Conservation (phyloP, 345 rosid genomes). For the Streptanthus diversifolius region DNA sequence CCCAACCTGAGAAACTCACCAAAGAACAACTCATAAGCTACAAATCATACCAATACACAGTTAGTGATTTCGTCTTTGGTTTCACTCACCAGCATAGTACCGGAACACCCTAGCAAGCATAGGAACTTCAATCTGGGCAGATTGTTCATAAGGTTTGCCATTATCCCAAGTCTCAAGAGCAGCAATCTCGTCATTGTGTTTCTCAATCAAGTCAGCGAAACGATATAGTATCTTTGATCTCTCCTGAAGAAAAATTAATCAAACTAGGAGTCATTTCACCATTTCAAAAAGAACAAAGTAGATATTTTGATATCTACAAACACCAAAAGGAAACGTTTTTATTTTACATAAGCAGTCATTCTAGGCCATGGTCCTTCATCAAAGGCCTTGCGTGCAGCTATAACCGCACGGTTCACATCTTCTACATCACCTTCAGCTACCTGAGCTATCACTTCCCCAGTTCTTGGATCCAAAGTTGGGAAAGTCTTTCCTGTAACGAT, state of each 20-base stretch:
- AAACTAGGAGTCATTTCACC: not conserved
- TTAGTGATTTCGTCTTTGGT: not conserved
- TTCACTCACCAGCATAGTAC: slow-evolving; percentile 83
- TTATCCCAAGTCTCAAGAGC: slow-evolving; percentile 90
- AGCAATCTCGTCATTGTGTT: slow-evolving; percentile 80
- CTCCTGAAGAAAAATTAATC: slow-evolving; percentile 46
- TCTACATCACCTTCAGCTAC: slow-evolving; percentile 38
- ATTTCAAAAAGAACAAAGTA: not conserved
- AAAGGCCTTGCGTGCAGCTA: slow-evolving; percentile 38
- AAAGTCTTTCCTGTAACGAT: slow-evolving; percentile 37
- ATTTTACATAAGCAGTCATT: slow-evolving; percentile 41
- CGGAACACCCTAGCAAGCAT: slow-evolving; percentile 62
- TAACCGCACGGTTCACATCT: slow-evolving; percentile 40
- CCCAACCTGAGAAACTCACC: slow-evolving; percentile 63
- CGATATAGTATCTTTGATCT: slow-evolving; percentile 61
- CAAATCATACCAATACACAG: not conserved
- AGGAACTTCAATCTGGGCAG: slow-evolving; percentile 70
- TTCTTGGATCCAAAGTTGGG: slow-evolving; percentile 38
- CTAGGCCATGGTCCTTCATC: slow-evolving; percentile 42
- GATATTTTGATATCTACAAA: not conserved
- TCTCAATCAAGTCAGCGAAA: slow-evolving; percentile 82
- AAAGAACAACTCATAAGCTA: not conserved
- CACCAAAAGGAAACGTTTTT: not conserved
- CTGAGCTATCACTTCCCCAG: slow-evolving; percentile 39
- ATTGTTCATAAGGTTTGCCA: slow-evolving; percentile 80